These are phyloP conservation scores for Litsea cubeba DNA, from an alignment of 164 flowering plant genomes.

Conservation along the genomic window DNA sequence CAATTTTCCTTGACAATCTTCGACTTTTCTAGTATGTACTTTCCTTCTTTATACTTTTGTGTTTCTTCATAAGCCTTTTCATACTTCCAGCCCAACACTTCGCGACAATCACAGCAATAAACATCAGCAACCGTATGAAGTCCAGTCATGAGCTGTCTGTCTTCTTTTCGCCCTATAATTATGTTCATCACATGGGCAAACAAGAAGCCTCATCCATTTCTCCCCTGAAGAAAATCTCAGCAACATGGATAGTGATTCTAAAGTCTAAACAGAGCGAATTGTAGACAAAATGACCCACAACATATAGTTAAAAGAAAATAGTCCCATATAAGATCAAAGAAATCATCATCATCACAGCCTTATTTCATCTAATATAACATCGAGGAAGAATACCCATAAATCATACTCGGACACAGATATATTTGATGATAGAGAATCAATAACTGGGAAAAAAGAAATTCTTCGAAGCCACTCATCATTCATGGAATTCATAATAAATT, in stretches of 20 bases:
- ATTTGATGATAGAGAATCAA: not conserved
- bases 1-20: conserved; percentile 51
- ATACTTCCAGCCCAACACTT: conserved; percentile 65
- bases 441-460: not conserved
- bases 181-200: conserved; percentile 60
- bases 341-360: no score
- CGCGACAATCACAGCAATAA: conserved; percentile 39
- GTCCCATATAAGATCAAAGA: not conserved
- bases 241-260: not conserved
- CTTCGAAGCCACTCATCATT: no score
- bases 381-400: not conserved
- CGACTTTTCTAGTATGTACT: conserved; percentile 48
- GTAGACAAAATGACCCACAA: not conserved
- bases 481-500: not conserved
- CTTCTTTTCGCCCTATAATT: conserved; percentile 42
- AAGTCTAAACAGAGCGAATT: not conserved
- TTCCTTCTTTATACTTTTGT: conserved; percentile 65
- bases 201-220: conserved; percentile 45
- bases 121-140: conserved; percentile 62
- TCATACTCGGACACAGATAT: not conserved
- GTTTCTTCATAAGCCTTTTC: conserved; percentile 47
- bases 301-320: not conserved
- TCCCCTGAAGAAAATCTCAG: conserved; percentile 28
- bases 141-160: conserved; percentile 52
- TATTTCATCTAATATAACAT: no score